Percentiles rank a stretch among this genome's conserved stretches.
These are phyloP conservation scores for Lasiodiplodia sp. DNA, from an alignment of 2,329 filamentous ascomycete genomes.

Conservation along the genomic window DNA sequence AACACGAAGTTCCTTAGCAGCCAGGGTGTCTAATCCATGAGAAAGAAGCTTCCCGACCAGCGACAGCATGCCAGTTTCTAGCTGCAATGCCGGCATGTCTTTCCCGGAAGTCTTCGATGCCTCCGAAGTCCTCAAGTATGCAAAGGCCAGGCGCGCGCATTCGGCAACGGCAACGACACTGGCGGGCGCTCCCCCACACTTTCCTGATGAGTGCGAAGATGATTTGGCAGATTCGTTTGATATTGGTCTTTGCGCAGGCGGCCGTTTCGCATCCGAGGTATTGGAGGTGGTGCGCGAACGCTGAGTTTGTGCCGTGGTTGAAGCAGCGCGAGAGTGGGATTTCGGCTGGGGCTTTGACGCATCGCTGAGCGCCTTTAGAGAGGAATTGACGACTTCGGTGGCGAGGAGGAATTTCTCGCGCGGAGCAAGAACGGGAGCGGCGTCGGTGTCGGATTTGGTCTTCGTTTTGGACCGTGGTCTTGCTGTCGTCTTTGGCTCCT, in stretches of 20 bases:
- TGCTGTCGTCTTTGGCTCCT: constrained; percentile 38
- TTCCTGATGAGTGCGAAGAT: constrained; percentile 44
- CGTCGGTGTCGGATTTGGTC: constrained; percentile 35
- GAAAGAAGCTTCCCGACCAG: constrained; percentile 71
- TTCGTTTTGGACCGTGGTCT: constrained; percentile 10
- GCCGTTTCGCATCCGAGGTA: constrained; percentile 48
- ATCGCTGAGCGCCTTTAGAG: constrained; percentile 73
- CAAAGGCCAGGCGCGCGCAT: constrained; percentile 73
- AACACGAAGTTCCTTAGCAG: constrained; percentile 71
- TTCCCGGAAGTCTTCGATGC: constrained; percentile 58
- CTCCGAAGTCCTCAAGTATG: constrained; percentile 67
- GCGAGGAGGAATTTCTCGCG: constrained; percentile 73
- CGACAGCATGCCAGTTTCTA: constrained; percentile 77
- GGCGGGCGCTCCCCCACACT: constrained; percentile 40
- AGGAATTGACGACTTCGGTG: constrained; percentile 75
- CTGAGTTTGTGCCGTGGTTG: constrained; percentile 31
- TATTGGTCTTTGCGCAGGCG: constrained; percentile 64
- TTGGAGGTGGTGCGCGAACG: constrained; percentile 33
- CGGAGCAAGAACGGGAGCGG: constrained; percentile 51
- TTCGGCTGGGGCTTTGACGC: constrained; percentile 61
- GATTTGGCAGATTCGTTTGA: constrained; percentile 60
- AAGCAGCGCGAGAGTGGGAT: constrained; percentile 30
- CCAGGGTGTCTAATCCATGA: constrained; percentile 71
- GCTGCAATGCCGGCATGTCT: constrained; percentile 67
- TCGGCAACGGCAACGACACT: constrained; percentile 66